Evolutionary conservation across 1,284 basidiomycete species (phyloP), one percentile per base, ranked within the genome.

Genomic region (Naganishia liquefaciens): DNA sequence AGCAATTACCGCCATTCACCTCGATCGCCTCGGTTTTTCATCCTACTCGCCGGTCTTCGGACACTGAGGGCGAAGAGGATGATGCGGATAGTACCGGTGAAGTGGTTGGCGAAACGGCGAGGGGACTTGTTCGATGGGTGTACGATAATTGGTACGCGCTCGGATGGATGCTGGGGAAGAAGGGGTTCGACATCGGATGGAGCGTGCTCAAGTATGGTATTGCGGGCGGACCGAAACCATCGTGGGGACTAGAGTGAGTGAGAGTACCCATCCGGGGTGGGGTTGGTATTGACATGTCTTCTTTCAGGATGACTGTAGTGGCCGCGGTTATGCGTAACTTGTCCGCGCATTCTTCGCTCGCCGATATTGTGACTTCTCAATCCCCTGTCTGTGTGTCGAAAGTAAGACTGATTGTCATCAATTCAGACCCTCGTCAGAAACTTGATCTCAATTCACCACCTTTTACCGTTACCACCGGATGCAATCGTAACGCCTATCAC

Each of bases 401-500:
- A 6, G 11, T 21, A 21, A 23, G 2, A 23, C 46, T 47, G 21
- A 21, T 25, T 7, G 37, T 37, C 25, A 43, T 9, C 40, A 2
- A 23, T 39, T 39, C 27, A 90, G 88, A 78, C 82, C 44, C 87
- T 86, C 52, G 84, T 93, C 51, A 87, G 95, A 25, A 84, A 86
- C 77, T 81, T 92, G 65, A 90, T 96, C 83, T 85, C 88, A 67
- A 80, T 97, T 43, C 86, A 87, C 37, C 88, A 89, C 21, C 84
- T 94, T 61, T 85, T 92, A 5, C 95, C 95, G 1, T 83, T 94
- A 0, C 93, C 96, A 2, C 89, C 91, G 10, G 93, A 97, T 76
- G 94, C 94, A 3, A 83, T 98, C 53, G 90, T 97, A 53, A 98
- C 95, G 1, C 94, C 95, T 5, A 90, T 99, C 55, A 93, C 91